These are phyloP conservation scores for Colletotrichum phormii DNA, from an alignment of 2,329 filamentous ascomycete genomes.

Conservation along the genomic window DNA sequence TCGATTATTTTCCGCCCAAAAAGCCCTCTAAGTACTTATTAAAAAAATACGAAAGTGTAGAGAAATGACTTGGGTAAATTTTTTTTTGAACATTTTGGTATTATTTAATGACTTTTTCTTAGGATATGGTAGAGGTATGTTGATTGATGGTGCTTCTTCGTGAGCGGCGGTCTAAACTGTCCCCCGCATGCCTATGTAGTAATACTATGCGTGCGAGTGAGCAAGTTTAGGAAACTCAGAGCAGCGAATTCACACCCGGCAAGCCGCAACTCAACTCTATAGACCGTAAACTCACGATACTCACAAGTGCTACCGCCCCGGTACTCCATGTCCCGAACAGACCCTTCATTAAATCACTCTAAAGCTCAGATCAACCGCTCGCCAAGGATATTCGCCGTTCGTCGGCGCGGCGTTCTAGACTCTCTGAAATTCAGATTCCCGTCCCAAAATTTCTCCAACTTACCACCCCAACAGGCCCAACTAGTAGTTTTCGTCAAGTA, in stretches of 20 bases:
- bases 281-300: background rate
- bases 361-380: background rate
- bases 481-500: conserved; percentile 20
- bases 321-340: background rate
- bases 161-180: too few species aligned
- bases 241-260: too few species aligned
- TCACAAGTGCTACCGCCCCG: too few species aligned
- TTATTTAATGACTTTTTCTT: too few species aligned
- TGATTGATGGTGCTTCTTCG: too few species aligned
- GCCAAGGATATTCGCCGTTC: background rate
- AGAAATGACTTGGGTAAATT: too few species aligned
- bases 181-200: too few species aligned
- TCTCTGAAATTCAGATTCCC: background rate
- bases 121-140: too few species aligned
- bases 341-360: background rate
- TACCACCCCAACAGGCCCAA: background rate
- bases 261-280: background rate
- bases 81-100: too few species aligned
- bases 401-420: conserved; percentile 1
- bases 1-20: too few species aligned
- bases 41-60: too few species aligned
- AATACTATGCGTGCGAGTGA: background rate
- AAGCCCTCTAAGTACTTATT: too few species aligned
- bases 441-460: background rate
- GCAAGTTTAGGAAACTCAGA: background rate